Evolutionary conservation across 1,139 yeast genomes (phyloP).

Genomic region (Geotrichum aggregatum): DNA sequence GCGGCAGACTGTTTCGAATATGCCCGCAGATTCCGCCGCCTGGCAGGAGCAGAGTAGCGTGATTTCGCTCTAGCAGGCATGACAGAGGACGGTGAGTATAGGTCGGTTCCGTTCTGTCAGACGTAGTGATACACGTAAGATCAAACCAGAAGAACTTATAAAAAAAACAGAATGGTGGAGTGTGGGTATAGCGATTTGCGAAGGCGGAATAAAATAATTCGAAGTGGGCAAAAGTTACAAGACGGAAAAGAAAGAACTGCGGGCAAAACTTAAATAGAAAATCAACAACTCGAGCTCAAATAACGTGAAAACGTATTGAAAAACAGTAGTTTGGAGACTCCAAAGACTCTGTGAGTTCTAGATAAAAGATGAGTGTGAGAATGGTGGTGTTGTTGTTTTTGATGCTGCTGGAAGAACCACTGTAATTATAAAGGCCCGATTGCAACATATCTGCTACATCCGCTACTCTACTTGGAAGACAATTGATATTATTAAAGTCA

Average conservation of each 20-base stretch:
- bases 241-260: not conserved
- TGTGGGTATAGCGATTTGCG: not conserved
- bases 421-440: too few species aligned
- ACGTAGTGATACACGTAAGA: too few species aligned
- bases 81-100: not conserved
- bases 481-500: not conserved
- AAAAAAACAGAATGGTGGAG: not conserved
- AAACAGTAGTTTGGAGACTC: not conserved
- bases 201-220: not conserved
- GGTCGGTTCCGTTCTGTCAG: too few species aligned
- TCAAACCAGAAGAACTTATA: not conserved
- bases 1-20: constrained; percentile 13
- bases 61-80: constrained; percentile 16
- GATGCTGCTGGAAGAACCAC: too few species aligned
- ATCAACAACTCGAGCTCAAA: too few species aligned
- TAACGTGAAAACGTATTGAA: too few species aligned
- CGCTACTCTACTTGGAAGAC: too few species aligned
- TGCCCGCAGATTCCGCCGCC: constrained; percentile 15
- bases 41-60: not conserved
- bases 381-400: too few species aligned
- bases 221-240: not conserved
- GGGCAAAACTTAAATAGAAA: too few species aligned
- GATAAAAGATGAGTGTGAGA: too few species aligned
- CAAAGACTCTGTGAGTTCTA: too few species aligned
- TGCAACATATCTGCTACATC: too few species aligned